Evolutionary conservation across 1,284 basidiomycete genomes (phyloP).

Genomic region (Microbotryomycetes sp.): DNA sequence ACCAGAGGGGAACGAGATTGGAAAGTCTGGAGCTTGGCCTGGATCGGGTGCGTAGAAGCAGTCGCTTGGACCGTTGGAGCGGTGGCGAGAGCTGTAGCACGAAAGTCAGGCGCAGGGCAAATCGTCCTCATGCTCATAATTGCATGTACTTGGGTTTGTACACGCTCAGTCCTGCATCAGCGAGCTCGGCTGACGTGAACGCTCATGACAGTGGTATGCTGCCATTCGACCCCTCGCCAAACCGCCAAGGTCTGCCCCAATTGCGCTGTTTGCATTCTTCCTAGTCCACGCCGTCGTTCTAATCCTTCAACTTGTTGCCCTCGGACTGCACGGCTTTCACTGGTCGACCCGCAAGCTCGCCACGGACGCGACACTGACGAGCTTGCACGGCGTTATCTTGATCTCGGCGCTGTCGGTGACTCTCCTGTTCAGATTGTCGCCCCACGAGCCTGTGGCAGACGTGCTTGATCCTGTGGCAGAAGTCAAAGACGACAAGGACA

Average conservation of each 20-base stretch:
- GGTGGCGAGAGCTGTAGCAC: background rate
- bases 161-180: no score
- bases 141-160: background rate
- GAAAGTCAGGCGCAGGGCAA: background rate
- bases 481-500: slow-evolving; percentile 9
- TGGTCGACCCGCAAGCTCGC: background rate
- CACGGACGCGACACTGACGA: slow-evolving; percentile 43
- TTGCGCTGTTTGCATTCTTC: slow-evolving; percentile 53
- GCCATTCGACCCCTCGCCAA: slow-evolving; percentile 44
- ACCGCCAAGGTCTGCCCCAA: slow-evolving; percentile 47
- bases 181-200: background rate
- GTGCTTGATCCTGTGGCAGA: slow-evolving; percentile 36
- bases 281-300: slow-evolving; percentile 45
- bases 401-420: background rate
- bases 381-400: slow-evolving; percentile 45
- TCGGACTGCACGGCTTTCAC: slow-evolving; percentile 43
- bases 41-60: background rate
- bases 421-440: slow-evolving; percentile 41
- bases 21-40: background rate
- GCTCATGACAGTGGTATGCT: slow-evolving; percentile 52
- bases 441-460: slow-evolving; percentile 33
- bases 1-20: background rate
- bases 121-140: background rate
- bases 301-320: slow-evolving; percentile 48
- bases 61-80: background rate